Percentiles rank a stretch among this genome's conserved stretches.
Conservation (phyloP, 768 basidiomycete species). For the Tephrocybe rancida region DNA sequence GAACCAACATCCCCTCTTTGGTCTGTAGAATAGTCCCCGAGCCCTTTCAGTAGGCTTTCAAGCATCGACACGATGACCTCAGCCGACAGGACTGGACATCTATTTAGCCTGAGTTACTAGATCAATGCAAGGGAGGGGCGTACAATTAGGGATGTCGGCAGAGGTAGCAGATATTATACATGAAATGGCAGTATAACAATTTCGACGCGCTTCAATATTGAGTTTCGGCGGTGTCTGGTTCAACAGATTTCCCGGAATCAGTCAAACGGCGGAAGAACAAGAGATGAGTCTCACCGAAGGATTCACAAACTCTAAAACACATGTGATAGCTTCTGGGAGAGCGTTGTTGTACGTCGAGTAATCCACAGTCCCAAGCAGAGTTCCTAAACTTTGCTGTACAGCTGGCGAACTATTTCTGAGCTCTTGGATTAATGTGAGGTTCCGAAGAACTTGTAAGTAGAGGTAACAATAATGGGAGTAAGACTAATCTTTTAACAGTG, state of each 20-base stretch:
- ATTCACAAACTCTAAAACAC: constrained; percentile 63
- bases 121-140: constrained; percentile 14
- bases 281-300: constrained; percentile 47
- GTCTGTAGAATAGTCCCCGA: constrained; percentile 91
- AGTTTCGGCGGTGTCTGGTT: constrained; percentile 23
- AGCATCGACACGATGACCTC: constrained; percentile 50
- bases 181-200: constrained; percentile 44
- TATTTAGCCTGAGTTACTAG: not conserved
- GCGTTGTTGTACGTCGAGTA: constrained; percentile 60
- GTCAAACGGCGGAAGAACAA: not conserved
- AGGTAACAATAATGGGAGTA: constrained; percentile 11
- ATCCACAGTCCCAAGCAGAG: constrained; percentile 67
- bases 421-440: constrained; percentile 63
- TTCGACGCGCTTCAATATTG: constrained; percentile 63
- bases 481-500: constrained; percentile 74
- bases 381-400: constrained; percentile 75
- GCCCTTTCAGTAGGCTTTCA: constrained; percentile 62
- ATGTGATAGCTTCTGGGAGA: constrained; percentile 54
- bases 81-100: constrained; percentile 48
- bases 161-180: constrained; percentile 39
- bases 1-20: constrained; percentile 97
- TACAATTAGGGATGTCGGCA: constrained; percentile 16
- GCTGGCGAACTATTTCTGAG: constrained; percentile 50
- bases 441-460: not conserved
- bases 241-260: constrained; percentile 19